A percentile compares a stretch with the other conserved stretches of the same genome.
phyloP scores from a whole-genome alignment of 768 basidiomycete species.

The Tulasnella sp. region DNA sequence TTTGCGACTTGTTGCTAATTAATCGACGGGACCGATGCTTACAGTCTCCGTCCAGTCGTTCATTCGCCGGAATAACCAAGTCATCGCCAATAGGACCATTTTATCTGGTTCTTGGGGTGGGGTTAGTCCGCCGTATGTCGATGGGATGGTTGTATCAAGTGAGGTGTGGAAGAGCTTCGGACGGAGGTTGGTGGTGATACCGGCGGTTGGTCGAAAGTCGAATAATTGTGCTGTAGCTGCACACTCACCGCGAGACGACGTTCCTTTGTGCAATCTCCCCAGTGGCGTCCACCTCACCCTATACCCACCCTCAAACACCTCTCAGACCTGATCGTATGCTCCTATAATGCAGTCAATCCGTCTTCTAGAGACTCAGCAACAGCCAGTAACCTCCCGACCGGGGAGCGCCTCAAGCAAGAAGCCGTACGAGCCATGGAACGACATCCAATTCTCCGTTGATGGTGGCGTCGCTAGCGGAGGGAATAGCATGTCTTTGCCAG shows the following conservation, averaged over 20 bases:
- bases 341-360: not conserved
- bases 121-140: not conserved
- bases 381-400: not conserved
- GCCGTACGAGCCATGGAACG: conserved; percentile 10
- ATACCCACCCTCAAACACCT: not conserved
- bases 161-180: not conserved
- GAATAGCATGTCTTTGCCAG: not conserved
- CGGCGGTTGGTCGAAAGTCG: not conserved
- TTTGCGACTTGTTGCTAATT: too few species aligned
- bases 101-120: not conserved
- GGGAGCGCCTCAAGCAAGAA: not conserved
- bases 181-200: not conserved
- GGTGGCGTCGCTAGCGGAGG: not conserved
- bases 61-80: too few species aligned
- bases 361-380: not conserved
- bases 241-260: not conserved
- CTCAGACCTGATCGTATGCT: not conserved
- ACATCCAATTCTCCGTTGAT: conserved; percentile 4
- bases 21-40: too few species aligned
- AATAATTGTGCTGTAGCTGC: not conserved
- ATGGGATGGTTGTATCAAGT: not conserved
- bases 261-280: not conserved
- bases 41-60: too few species aligned
- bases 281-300: not conserved
- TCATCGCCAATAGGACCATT: not conserved